These are phyloP conservation scores for Bauhinia variegata DNA, from an alignment of 306 rosid species.

Conservation along the genomic window DNA sequence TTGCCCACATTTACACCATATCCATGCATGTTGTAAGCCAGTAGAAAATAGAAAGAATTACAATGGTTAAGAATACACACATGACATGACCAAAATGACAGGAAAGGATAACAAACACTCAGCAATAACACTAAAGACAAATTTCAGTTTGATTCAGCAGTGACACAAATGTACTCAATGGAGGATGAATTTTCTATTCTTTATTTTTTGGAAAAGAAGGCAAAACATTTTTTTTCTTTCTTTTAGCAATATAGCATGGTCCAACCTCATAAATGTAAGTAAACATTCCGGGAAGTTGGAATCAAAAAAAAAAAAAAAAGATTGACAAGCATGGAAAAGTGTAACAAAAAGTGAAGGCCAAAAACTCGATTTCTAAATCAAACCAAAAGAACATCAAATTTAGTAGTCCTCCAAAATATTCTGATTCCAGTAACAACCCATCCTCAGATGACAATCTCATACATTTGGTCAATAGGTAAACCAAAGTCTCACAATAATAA, in stretches of 20 bases:
- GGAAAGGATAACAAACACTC: neutral
- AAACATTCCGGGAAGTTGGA: neutral
- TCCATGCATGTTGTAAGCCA: neutral
- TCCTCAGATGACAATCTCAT: neutral
- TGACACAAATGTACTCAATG: neutral
- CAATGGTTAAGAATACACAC: neutral
- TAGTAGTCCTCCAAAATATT: neutral
- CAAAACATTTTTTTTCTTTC: neutral
- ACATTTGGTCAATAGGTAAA: constrained; percentile 1
- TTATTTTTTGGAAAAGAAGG: neutral
- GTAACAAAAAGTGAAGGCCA: neutral
- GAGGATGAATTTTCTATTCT: neutral
- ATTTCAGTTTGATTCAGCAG: neutral
- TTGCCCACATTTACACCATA: constrained; percentile 21
- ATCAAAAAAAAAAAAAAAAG: no score
- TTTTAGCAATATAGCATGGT: neutral
- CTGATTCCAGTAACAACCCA: neutral
- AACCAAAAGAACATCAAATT: neutral
- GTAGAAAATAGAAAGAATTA: neutral
- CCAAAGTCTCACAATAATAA: no score
- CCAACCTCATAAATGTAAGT: neutral
- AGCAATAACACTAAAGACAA: constrained; percentile 1
- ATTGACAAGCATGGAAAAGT: no score
- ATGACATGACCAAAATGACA: neutral
- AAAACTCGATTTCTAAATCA: neutral